Percentiles rank a stretch among this genome's conserved stretches.
phyloP scores from a whole-genome alignment of 345 rosid species.

The rapeseed (Brassica napus) region DNA sequence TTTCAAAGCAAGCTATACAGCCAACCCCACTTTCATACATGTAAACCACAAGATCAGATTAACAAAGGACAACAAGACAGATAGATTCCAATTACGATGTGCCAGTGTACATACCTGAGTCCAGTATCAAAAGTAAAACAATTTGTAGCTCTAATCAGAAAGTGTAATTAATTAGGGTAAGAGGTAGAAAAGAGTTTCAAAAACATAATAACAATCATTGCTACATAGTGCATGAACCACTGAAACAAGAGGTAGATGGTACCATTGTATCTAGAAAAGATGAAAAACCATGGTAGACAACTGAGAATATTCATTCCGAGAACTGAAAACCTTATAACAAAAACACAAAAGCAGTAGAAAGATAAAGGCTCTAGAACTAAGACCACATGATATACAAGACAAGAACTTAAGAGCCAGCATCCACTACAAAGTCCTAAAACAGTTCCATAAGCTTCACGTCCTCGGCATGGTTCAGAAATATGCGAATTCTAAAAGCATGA shows the following conservation, averaged over 20 bases:
- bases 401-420: neutral
- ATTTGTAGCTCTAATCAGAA: neutral
- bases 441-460: neutral
- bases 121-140: neutral
- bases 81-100: too few species aligned
- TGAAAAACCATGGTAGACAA: neutral
- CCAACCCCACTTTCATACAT: neutral
- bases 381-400: neutral
- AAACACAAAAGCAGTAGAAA: neutral
- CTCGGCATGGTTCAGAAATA: neutral
- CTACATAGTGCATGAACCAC: neutral
- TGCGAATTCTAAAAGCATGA: neutral
- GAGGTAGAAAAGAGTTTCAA: neutral
- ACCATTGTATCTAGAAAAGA: neutral
- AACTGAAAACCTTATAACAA: neutral
- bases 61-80: neutral
- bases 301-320: neutral
- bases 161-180: neutral
- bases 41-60: neutral
- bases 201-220: neutral
- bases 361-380: neutral
- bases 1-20: constrained; percentile 11
- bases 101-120: neutral
- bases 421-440: neutral
- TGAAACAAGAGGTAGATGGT: neutral